phyloP scores from a whole-genome alignment of 2,329 filamentous ascomycete genomes.

The Sclerotinia spermophila region DNA sequence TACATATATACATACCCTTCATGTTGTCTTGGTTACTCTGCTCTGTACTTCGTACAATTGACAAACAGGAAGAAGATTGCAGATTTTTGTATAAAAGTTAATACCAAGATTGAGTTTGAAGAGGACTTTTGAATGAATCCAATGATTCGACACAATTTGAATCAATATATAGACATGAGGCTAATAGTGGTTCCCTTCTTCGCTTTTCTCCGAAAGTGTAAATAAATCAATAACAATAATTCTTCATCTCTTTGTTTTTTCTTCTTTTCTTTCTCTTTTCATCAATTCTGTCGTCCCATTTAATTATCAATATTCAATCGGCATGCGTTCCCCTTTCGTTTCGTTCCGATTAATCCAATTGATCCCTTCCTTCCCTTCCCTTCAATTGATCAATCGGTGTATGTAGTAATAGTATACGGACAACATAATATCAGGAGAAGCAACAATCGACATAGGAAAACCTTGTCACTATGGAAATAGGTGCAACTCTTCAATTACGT shows the following conservation, averaged over 20 bases:
- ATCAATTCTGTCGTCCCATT: not conserved
- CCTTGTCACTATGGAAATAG: not conserved
- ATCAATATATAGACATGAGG: not conserved
- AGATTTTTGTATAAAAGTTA: too few species aligned
- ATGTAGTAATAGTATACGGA: not conserved
- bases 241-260: not conserved
- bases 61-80: not conserved
- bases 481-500: not conserved
- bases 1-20: not conserved
- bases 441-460: not conserved
- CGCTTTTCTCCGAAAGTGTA: constrained; percentile 5
- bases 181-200: not conserved
- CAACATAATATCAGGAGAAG: not conserved
- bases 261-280: not conserved
- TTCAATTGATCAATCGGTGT: not conserved
- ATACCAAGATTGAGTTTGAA: not conserved
- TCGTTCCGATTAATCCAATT: not conserved
- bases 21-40: not conserved
- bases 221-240: not conserved
- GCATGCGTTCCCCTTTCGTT: not conserved
- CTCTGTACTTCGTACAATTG: too few species aligned
- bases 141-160: not conserved
- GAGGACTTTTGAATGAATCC: not conserved
- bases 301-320: not conserved
- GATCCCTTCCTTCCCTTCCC: constrained; percentile 1